A percentile compares a stretch with the other conserved stretches of the same genome.
phyloP scores from a whole-genome alignment of 78 protist genomes.

The Dictyostelium intermedium region DNA sequence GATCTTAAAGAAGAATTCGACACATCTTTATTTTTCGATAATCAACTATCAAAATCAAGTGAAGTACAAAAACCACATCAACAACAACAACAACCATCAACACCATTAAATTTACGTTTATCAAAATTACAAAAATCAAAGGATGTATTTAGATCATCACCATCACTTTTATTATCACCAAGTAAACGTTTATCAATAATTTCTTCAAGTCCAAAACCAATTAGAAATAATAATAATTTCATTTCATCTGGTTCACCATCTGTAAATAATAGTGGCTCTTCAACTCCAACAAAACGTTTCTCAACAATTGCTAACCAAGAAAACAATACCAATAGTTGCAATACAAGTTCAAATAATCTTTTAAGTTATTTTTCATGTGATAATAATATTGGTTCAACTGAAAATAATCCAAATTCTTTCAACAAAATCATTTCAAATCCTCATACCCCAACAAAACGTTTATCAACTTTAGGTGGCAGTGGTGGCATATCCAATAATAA shows the following conservation, averaged over 20 bases:
- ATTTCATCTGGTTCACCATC: background rate
- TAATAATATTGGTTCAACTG: background rate
- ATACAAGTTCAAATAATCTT: background rate
- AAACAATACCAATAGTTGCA: background rate
- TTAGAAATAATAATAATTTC: background rate
- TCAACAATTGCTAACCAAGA: background rate
- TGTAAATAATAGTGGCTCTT: background rate
- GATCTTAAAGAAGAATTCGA: background rate
- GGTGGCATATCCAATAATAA: background rate
- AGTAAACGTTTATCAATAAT: background rate
- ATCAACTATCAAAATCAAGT: constrained; percentile 2
- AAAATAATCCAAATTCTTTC: constrained; percentile 10
- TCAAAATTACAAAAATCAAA: constrained; percentile 3
- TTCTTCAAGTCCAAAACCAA: background rate
- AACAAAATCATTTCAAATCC: background rate
- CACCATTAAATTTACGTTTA: background rate
- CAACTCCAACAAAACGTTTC: constrained; percentile 11
- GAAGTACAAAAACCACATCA: background rate
- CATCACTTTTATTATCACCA: constrained; percentile 22
- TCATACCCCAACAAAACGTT: background rate
- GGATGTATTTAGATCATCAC: constrained; percentile 20
- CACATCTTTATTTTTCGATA: background rate
- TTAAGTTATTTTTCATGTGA: background rate
- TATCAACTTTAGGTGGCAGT: background rate
- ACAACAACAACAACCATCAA: background rate